Base-by-base conservation (phyloP, 73 alveolate genomes). In the Urostyla sp. region DNA sequence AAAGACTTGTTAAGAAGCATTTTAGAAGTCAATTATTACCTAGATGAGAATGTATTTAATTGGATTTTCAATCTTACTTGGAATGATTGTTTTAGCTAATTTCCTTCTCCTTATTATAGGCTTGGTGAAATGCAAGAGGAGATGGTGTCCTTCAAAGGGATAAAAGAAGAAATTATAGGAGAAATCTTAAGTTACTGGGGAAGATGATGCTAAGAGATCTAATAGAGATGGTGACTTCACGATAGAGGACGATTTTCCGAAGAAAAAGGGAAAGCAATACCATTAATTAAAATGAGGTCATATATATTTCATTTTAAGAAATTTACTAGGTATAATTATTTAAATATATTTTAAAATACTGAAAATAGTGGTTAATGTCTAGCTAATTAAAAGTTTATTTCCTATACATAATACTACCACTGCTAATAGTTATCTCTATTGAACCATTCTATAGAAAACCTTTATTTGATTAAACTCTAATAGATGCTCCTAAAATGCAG, bases 381-480 rank as follows among this genome's bases (percentile, higher is more conserved):
- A n/a, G n/a, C n/a, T n/a, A n/a, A n/a, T 11, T 11, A 16, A 40
- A 11, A 40, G 52, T 16, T 16, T 16, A 10, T 11, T 10, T 40
- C 52, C 10, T 40, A 40, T 40, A 40, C 52, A 16, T 10, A 16
- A 10, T 46, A 5, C 38, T 69, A 20, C 21, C 27, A 2, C 18
- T 69, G 2, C 8, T 69, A 6, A 3, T 48, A 7, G 26, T 69
- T 10, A 18, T 69, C 24, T 38, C 37, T n/a, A 26, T 46, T 1
- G 83, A 69, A 30, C 83, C 83, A 27, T 48, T 69, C 20, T 69
- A 69, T 49, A 69, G 83, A 69, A 4, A 49, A 45, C 18, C 67
- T 3, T 36, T 69, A 1, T 69, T 27, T 45, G 67, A 69, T 45
- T 15, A 18, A 30, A 69, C 83, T 69, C 54, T 69, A 30, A 37